phyloP scores from a whole-genome alignment of 805 yeast species.

The Kluyveromyces siamensis region DNA sequence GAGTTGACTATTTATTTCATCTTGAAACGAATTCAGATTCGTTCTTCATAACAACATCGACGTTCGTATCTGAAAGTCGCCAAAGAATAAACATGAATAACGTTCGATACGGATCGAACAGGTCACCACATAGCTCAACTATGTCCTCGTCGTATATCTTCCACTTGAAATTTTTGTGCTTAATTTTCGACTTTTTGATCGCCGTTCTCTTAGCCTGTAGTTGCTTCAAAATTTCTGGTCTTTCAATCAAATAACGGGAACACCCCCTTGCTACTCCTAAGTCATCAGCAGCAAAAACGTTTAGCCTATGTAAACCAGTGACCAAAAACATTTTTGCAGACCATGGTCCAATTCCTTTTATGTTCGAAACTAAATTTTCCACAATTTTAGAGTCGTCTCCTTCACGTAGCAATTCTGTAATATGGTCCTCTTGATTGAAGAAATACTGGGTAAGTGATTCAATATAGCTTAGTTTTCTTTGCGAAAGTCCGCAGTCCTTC shows the following conservation, averaged over 20 bases:
- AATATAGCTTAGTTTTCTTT: conserved; percentile 56
- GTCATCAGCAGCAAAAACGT: conserved; percentile 72
- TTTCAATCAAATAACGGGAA: conserved; percentile 46
- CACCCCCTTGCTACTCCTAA: conserved; percentile 81
- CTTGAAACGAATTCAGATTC: conserved; percentile 17
- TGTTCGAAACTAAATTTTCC: conserved; percentile 35
- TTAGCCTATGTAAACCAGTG: conserved; percentile 56
- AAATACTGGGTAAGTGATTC: conserved; percentile 47
- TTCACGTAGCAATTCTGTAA: conserved; percentile 30
- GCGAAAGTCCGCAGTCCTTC: conserved; percentile 59
- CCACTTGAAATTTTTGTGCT: conserved; percentile 51
- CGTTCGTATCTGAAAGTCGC: conserved; percentile 54
- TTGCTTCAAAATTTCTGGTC: conserved; percentile 41
- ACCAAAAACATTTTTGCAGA: conserved; percentile 79
- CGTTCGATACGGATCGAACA: conserved; percentile 57
- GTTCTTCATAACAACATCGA: conserved; percentile 35
- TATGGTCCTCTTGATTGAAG: conserved; percentile 28
- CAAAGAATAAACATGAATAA: conserved; percentile 65
- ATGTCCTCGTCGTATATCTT: conserved; percentile 52
- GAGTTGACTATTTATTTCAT: background rate
- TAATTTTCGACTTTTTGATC: conserved; percentile 29
- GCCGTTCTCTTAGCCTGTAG: conserved; percentile 34
- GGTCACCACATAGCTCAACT: conserved; percentile 44
- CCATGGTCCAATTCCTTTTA: conserved; percentile 81
- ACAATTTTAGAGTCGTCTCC: conserved; percentile 37